These are phyloP conservation scores for Apiospora saccharicola DNA, from an alignment of 2,329 filamentous ascomycete species.

Conservation along the genomic window DNA sequence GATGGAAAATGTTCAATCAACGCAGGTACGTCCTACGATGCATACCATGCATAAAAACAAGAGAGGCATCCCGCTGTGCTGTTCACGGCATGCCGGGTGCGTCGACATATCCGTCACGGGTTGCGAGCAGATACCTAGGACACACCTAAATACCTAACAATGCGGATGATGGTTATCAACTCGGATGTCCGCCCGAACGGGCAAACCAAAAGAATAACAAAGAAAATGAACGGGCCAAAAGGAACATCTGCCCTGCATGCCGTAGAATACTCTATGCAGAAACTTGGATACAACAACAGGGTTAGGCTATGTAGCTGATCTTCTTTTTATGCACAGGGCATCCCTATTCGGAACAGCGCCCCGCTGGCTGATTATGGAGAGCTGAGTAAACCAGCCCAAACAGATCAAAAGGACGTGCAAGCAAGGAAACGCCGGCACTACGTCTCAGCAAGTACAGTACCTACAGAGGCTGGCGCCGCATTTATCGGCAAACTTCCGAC, in stretches of 20 bases:
- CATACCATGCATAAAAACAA: slow-evolving; percentile 13
- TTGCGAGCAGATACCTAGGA: neutral
- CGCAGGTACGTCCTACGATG: neutral
- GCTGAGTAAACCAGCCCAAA: slow-evolving; percentile 13
- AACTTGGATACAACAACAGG: slow-evolving; percentile 1
- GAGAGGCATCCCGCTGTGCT: neutral
- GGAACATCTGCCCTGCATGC: neutral
- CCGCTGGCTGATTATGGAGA: slow-evolving; percentile 15
- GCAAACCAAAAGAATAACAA: neutral
- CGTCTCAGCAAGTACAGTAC: slow-evolving; percentile 5
- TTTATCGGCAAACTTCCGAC: slow-evolving; percentile 20
- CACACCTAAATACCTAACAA: neutral
- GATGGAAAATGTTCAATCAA: neutral
- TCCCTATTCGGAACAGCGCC: neutral
- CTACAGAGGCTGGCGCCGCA: slow-evolving; percentile 6
- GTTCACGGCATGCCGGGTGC: neutral
- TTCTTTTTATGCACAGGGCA: neutral
- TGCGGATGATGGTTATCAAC: neutral
- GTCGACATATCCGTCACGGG: neutral
- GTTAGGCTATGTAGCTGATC: neutral
- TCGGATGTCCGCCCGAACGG: neutral
- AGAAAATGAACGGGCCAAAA: neutral
- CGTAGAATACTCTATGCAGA: neutral
- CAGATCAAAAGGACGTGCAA: slow-evolving; percentile 11
- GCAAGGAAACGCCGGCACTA: slow-evolving; percentile 16